A percentile compares a stretch with the other conserved stretches of the same genome.
Evolutionary conservation across 108 stramenopile genomes (phyloP).

Genomic region (Skeletonema potamos): DNA sequence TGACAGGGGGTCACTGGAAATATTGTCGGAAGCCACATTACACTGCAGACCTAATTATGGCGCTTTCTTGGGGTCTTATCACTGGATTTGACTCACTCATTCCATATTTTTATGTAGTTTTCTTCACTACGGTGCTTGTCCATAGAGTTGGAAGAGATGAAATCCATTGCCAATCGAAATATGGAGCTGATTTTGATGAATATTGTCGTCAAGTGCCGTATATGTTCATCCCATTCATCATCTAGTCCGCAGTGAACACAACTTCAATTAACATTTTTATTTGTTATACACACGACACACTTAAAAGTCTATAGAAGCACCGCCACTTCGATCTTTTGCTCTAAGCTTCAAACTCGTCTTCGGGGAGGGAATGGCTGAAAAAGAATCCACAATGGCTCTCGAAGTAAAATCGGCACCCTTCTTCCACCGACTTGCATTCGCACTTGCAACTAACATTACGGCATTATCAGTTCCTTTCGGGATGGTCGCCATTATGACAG

Average conservation of each 20-base stretch:
- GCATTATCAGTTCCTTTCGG: conserved; percentile 69
- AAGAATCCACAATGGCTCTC: conserved; percentile 50
- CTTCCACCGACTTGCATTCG: conserved; percentile 64
- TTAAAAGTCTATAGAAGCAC: conserved; percentile 36
- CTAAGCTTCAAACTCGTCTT: conserved; percentile 61
- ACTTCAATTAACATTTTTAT: neutral
- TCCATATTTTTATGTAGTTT: conserved; percentile 59
- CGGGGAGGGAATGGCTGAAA: conserved; percentile 67
- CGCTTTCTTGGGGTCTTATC: conserved; percentile 53
- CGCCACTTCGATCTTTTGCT: conserved; percentile 54
- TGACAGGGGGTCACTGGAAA: conserved; percentile 62
- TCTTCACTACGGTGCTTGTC: conserved; percentile 52
- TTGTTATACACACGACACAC: neutral
- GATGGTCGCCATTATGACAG: conserved; percentile 69
- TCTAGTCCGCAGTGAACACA: conserved; percentile 6
- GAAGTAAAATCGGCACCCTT: conserved; percentile 53
- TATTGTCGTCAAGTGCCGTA: conserved; percentile 60
- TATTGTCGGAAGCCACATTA: conserved; percentile 57
- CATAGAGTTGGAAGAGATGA: conserved; percentile 58
- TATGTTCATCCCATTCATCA: conserved; percentile 53
- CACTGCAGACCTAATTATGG: conserved; percentile 59
- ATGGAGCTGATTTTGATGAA: conserved; percentile 57
- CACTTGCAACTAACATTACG: conserved; percentile 74
- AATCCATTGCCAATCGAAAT: conserved; percentile 54
- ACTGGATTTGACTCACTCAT: conserved; percentile 48